Percentiles rank a stretch among this genome's conserved stretches.
Evolutionary conservation across 352 stramenopile genomes (phyloP).

Genomic region (Pythium guiyangense): DNA sequence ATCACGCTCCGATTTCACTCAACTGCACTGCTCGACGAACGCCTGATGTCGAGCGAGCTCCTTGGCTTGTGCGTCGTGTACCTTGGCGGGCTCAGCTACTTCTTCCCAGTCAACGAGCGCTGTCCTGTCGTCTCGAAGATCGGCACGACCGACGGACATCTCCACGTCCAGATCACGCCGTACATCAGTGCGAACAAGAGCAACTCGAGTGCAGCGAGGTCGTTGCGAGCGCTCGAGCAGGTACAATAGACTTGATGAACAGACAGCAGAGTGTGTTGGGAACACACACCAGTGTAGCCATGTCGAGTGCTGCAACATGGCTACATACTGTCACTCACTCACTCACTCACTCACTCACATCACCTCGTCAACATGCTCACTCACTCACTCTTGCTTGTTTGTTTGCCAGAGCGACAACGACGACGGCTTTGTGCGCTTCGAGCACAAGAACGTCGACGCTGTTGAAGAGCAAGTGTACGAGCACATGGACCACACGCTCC

Average conservation of each 20-base stretch:
- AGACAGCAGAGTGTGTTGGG: neutral
- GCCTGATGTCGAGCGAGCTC: constrained; percentile 13
- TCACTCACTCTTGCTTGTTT: no score
- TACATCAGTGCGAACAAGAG: no score
- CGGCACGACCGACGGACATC: constrained; percentile 27
- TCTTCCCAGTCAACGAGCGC: constrained; percentile 39
- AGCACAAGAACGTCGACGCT: constrained; percentile 24
- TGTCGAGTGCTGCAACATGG: neutral
- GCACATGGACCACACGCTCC: constrained; percentile 43
- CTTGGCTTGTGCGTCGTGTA: constrained; percentile 53
- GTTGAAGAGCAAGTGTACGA: constrained; percentile 46
- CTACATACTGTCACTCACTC: neutral
- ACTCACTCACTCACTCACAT: no score
- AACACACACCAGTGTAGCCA: neutral
- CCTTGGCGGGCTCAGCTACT: constrained; percentile 59
- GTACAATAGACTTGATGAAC: neutral
- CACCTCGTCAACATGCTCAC: no score
- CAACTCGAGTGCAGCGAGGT: neutral
- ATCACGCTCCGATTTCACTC: no score
- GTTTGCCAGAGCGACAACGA: neutral
- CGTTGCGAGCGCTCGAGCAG: neutral
- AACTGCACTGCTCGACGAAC: no score
- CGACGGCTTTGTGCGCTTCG: constrained; percentile 31
- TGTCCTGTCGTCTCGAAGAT: constrained; percentile 51
- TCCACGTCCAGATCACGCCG: constrained; percentile 42